Percentiles rank a stretch among this genome's conserved stretches.
Conservation (phyloP, 352 stramenopile species). For the Phytophthora nicotianae region DNA sequence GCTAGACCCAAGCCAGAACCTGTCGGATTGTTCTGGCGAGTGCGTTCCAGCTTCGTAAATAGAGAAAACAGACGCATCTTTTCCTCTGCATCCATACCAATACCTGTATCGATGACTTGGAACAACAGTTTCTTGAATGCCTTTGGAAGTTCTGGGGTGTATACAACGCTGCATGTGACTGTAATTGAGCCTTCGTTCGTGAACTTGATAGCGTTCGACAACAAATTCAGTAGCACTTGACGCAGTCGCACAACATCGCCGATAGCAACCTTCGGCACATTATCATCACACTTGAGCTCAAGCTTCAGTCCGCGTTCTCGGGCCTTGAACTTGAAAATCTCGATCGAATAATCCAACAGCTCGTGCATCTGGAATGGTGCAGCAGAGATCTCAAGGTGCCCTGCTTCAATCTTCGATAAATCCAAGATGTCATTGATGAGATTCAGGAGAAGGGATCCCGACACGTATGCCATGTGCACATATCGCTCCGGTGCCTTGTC, state of each 20-base stretch:
- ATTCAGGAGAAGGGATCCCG: slow-evolving; percentile 86
- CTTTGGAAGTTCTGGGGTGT: slow-evolving; percentile 64
- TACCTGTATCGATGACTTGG: slow-evolving; percentile 86
- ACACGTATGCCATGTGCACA: slow-evolving; percentile 88
- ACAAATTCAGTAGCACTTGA: slow-evolving; percentile 81
- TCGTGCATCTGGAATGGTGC: slow-evolving; percentile 87
- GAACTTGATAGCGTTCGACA: slow-evolving; percentile 91
- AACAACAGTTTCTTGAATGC: slow-evolving; percentile 79
- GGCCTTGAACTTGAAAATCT: slow-evolving; percentile 92
- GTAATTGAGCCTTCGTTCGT: slow-evolving; percentile 85
- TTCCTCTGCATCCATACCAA: slow-evolving; percentile 83
- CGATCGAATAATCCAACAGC: slow-evolving; percentile 84
- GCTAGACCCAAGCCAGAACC: slow-evolving; percentile 83
- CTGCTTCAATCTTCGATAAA: slow-evolving; percentile 93
- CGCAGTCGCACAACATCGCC: slow-evolving; percentile 79
- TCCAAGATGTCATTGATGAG: slow-evolving; percentile 94
- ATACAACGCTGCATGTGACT: slow-evolving; percentile 74
- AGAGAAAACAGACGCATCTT: slow-evolving; percentile 82
- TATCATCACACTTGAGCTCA: slow-evolving; percentile 63
- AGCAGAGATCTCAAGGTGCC: slow-evolving; percentile 88
- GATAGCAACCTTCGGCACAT: slow-evolving; percentile 73
- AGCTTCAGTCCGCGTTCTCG: slow-evolving; percentile 89
- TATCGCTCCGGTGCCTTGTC: slow-evolving; percentile 70
- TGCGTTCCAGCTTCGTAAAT: slow-evolving; percentile 85
- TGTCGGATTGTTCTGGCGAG: slow-evolving; percentile 86